These are phyloP conservation scores for Breviolum minutum DNA, from an alignment of 73 alveolate species.

Conservation along the genomic window DNA sequence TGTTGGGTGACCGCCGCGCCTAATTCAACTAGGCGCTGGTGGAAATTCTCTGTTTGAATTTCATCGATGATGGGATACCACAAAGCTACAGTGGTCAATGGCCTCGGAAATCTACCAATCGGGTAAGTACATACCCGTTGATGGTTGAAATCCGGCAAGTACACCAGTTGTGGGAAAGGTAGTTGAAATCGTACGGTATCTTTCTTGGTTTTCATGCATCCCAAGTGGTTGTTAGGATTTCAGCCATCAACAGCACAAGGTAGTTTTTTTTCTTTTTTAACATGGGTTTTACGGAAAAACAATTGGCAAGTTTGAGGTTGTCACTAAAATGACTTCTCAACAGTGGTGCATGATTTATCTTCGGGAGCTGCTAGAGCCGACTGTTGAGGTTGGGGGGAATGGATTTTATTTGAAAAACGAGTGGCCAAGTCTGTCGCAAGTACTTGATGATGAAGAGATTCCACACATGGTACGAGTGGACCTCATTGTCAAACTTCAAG, in stretches of 20 bases:
- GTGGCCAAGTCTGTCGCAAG: slow-evolving; percentile 61
- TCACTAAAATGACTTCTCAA: neutral
- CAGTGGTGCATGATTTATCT: neutral
- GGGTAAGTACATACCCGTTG: neutral
- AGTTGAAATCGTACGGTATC: no score
- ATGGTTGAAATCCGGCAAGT: neutral
- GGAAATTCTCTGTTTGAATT: neutral
- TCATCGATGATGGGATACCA: slow-evolving; percentile 42
- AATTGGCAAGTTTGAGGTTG: neutral
- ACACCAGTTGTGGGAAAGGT: no score
- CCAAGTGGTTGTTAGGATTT: no score
- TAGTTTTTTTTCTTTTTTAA: neutral
- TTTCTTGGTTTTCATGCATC: no score
- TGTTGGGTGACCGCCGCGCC: neutral
- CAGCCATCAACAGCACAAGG: neutral
- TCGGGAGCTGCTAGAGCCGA: neutral
- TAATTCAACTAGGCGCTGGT: slow-evolving; percentile 31
- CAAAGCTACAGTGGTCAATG: neutral
- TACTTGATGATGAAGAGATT: slow-evolving; percentile 63
- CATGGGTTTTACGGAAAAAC: neutral
- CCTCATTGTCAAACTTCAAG: neutral
- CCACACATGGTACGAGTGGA: slow-evolving; percentile 67
- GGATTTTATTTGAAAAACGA: neutral
- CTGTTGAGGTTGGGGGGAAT: neutral
- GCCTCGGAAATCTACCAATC: slow-evolving; percentile 18